phyloP scores from a whole-genome alignment of 1,284 basidiomycete genomes.

The Bjerkandera adusta region DNA sequence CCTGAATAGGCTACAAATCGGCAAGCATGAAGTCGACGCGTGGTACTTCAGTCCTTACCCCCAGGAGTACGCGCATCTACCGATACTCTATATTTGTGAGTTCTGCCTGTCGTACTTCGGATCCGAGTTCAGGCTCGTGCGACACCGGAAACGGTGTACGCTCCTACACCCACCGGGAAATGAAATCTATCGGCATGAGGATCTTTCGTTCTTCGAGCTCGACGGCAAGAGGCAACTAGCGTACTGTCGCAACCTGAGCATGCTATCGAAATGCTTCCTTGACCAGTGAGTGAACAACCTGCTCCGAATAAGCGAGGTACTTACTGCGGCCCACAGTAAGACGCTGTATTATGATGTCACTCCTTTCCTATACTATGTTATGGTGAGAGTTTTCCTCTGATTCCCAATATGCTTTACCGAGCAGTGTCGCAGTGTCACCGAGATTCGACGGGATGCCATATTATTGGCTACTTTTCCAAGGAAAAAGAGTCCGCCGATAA shows the following conservation, averaged over 20 bases:
- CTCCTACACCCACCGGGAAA: slow-evolving; percentile 97
- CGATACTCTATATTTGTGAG: slow-evolving; percentile 96
- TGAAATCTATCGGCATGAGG: slow-evolving; percentile 97
- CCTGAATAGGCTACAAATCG: slow-evolving; percentile 95
- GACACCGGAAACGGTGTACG: slow-evolving; percentile 91
- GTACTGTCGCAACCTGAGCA: slow-evolving; percentile 96
- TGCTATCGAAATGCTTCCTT: slow-evolving; percentile 97
- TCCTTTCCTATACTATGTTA: slow-evolving; percentile 99
- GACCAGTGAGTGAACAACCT: slow-evolving; percentile 67
- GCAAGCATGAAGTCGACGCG: slow-evolving; percentile 93
- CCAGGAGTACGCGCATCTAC: slow-evolving; percentile 94
- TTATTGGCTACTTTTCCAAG: slow-evolving; percentile 99
- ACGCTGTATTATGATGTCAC: slow-evolving; percentile 99
- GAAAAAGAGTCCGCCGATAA: slow-evolving; percentile 98
- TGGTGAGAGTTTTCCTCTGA: slow-evolving; percentile 53
- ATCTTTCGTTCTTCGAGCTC: slow-evolving; percentile 98
- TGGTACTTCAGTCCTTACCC: slow-evolving; percentile 99
- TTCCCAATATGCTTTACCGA: background rate
- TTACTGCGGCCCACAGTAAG: slow-evolving; percentile 63
- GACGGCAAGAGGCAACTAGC: slow-evolving; percentile 95
- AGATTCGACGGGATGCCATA: slow-evolving; percentile 89
- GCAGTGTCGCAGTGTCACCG: slow-evolving; percentile 61
- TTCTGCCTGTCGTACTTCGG: slow-evolving; percentile 94
- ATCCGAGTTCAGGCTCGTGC: slow-evolving; percentile 81
- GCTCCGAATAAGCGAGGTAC: slow-evolving; percentile 15